Evolutionary conservation across 768 basidiomycete species (phyloP), one percentile per base, ranked within the genome.

Genomic region (Boletus vinaceobasis): DNA sequence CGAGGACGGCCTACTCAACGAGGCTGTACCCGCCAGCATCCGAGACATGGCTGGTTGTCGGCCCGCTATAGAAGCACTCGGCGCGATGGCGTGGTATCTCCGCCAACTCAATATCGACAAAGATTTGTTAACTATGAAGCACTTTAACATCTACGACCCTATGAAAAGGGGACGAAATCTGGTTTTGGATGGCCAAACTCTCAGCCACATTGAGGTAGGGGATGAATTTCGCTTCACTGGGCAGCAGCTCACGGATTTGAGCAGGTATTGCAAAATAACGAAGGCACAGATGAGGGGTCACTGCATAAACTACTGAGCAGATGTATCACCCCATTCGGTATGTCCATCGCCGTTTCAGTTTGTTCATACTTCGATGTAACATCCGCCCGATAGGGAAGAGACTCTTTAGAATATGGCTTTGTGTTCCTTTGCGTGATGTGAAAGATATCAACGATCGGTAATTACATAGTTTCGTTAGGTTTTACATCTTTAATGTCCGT

Each of bases 101-200:
- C 85, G 89, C 36, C 90, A 92, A 57, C 80, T 99, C 38, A 98
- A 98, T 66, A 93, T 98, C 58, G 96, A 95, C 74, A 90, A 92
- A 66, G 95, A 98, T 59, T 85, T 99, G 52, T 71, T 99, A 64
- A 90, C 86, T 51, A 94, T 97, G 88, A 89, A 85, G 74, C 98
- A 98, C 67, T 99, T 99, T 79, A 95, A 98, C 62, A 79, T 97
- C 37, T 97, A 96, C 65, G 93, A 98, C 70, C 97, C 97, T 0
- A 93, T 98, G 83, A 87, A 88, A 67, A 80, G 81, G 56, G 94
- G 93, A n/a, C 79, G 86, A 65, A 90, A 86, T 27, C 73, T 98
- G 52, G 80, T 90, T 0, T 77, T 99, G 40, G 95, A 99, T 70
- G 97, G 97, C 3, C 94, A 98, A 69, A 95, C 93, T 0, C 77